Evolutionary conservation across 495 filamentous ascomycete species (phyloP).

Genomic region (Pseudomonodictys pantanalensis): DNA sequence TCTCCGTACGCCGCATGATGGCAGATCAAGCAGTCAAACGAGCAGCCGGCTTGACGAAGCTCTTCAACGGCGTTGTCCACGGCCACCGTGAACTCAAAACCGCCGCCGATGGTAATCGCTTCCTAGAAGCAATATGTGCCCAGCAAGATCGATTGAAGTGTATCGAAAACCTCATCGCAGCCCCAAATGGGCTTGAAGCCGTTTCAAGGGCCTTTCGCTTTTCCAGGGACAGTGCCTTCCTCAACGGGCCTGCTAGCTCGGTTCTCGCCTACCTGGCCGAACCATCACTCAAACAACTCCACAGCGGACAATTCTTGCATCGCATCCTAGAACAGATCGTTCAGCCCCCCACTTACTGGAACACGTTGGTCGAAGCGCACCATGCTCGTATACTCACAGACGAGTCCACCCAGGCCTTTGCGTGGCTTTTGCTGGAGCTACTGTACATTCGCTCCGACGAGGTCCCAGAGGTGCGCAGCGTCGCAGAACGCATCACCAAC

Average conservation of each 20-base stretch:
- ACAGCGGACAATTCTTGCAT: conserved; percentile 54
- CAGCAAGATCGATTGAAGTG: conserved; percentile 51
- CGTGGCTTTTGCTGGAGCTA: conserved; percentile 60
- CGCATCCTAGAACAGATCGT: conserved; percentile 53
- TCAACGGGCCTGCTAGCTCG: conserved; percentile 42
- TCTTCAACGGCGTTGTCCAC: conserved; percentile 13
- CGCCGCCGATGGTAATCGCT: conserved; percentile 50
- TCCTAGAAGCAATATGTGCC: conserved; percentile 58
- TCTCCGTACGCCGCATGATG: not conserved
- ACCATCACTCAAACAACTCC: conserved; percentile 50
- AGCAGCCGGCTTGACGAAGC: conserved; percentile 14
- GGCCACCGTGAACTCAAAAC: conserved; percentile 25
- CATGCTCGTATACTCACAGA: conserved; percentile 41
- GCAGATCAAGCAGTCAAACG: conserved; percentile 3
- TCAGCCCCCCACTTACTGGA: conserved; percentile 62
- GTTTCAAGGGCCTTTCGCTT: conserved; percentile 51
- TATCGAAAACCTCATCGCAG: conserved; percentile 56
- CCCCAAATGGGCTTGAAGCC: conserved; percentile 46
- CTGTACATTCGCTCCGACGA: conserved; percentile 44
- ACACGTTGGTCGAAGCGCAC: conserved; percentile 50
- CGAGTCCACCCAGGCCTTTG: conserved; percentile 48
- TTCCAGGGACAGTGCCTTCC: conserved; percentile 50
- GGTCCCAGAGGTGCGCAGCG: conserved; percentile 16
- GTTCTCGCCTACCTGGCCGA: conserved; percentile 35
- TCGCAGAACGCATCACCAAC: conserved; percentile 12